These are phyloP conservation scores for Dioscorea cayenensis DNA, from an alignment of 116 monocot genomes.

Conservation along the genomic window DNA sequence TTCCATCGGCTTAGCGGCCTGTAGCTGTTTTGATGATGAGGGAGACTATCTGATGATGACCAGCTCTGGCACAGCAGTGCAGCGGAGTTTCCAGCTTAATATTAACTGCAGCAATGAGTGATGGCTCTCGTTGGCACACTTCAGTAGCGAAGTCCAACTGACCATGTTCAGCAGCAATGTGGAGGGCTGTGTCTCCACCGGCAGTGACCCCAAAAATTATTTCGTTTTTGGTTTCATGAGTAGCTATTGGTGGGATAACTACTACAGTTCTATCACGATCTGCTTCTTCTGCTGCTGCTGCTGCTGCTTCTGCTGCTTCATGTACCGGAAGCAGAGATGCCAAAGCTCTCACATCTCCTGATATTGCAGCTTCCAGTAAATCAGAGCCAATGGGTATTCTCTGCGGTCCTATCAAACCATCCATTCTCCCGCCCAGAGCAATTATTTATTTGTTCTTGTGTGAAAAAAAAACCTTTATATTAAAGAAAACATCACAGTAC, in stretches of 20 bases:
- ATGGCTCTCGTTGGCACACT: not conserved
- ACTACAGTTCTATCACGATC: no score
- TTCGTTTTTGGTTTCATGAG: not conserved
- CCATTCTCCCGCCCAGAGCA: not conserved
- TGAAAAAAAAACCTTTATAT: no score
- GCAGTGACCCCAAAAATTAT: not conserved
- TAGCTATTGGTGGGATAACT: no score
- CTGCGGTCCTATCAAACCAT: not conserved
- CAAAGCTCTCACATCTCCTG: not conserved
- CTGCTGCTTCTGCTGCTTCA: no score
- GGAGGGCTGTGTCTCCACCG: conserved; percentile 10
- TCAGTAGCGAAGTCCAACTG: not conserved
- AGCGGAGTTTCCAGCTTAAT: not conserved
- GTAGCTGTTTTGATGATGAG: not conserved
- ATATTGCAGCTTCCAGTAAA: not conserved
- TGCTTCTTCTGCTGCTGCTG: no score
- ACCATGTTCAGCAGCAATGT: conserved; percentile 15
- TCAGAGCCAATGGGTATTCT: not conserved
- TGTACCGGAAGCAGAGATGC: no score
- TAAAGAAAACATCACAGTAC: no score
- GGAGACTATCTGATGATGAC: not conserved
- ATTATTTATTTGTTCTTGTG: no score
- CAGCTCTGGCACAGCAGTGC: not conserved
- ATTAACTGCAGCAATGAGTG: not conserved
- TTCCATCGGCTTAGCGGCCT: no score